Conservation (phyloP, 179 eudicot species). For the Spinacia oleracea region DNA sequence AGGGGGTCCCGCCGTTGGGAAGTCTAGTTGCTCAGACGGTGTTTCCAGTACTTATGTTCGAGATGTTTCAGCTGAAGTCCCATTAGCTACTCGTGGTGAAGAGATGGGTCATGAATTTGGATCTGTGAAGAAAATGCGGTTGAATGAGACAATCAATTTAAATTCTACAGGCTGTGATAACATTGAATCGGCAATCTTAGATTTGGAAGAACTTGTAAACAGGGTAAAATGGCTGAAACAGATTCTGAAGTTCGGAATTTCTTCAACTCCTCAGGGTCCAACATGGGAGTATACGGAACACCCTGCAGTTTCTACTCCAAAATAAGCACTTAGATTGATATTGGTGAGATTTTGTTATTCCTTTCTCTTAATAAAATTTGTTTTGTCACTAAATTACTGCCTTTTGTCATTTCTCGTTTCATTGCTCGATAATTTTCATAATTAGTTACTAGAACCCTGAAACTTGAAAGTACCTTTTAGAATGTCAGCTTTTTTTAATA, state of each 20-base stretch:
- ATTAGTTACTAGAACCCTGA: not conserved
- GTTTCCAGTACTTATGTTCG: constrained; percentile 40
- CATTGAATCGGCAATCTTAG: constrained; percentile 50
- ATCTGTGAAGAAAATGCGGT: constrained; percentile 33
- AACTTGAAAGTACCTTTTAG: not conserved
- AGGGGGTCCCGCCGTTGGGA: constrained; percentile 24
- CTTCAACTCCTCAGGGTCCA: constrained; percentile 31
- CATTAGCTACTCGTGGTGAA: constrained; percentile 22
- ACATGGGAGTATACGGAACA: constrained; percentile 63
- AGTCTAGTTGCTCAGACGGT: constrained; percentile 43
- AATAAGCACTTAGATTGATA: constrained; percentile 27
- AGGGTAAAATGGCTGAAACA: constrained; percentile 63
- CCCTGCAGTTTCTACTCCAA: constrained; percentile 35
- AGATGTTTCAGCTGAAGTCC: constrained; percentile 38
- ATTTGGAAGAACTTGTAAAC: constrained; percentile 69
- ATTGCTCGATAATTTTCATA: not conserved
- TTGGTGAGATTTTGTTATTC: constrained; percentile 3
- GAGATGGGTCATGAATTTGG: constrained; percentile 28
- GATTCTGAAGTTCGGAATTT: constrained; percentile 44
- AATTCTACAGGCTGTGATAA: constrained; percentile 46
- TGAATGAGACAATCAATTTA: constrained; percentile 34
- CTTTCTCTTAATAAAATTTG: not conserved
- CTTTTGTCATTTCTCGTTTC: not conserved
- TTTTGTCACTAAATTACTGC: not conserved
- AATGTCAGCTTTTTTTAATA: not conserved